These are phyloP conservation scores for Populus hybrid DNA, from an alignment of 441 rosid species.

Conservation along the genomic window DNA sequence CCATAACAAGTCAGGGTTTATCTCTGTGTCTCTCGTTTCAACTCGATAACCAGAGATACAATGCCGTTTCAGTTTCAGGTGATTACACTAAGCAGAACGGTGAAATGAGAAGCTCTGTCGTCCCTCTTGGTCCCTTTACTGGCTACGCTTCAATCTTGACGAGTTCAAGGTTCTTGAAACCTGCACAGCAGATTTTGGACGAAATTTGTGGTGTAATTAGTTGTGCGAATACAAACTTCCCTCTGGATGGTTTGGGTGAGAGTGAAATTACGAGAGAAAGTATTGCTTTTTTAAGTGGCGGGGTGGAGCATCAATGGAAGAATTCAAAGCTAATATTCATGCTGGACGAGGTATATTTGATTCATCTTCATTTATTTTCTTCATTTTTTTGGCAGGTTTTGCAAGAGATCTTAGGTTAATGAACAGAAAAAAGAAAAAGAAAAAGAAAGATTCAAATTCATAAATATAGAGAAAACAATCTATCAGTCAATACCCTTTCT, in stretches of 20 bases:
- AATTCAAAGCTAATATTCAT: constrained; percentile 34
- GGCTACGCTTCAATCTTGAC: constrained; percentile 43
- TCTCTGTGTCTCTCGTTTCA: constrained; percentile 25
- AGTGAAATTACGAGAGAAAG: constrained; percentile 17
- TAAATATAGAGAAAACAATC: neutral
- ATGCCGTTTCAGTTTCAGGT: constrained; percentile 16
- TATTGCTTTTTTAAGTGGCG: constrained; percentile 14
- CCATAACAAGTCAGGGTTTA: constrained; percentile 11
- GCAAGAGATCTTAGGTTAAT: neutral
- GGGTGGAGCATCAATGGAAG: constrained; percentile 29
- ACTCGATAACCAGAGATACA: constrained; percentile 2
- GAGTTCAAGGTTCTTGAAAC: constrained; percentile 46
- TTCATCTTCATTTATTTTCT: neutral
- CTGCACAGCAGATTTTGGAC: constrained; percentile 42
- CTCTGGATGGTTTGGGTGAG: constrained; percentile 12
- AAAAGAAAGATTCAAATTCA: neutral
- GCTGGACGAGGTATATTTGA: constrained; percentile 40
- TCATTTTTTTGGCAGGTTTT: neutral
- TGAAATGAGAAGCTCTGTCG: constrained; percentile 26
- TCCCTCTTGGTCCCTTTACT: constrained; percentile 46
- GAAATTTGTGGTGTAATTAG: constrained; percentile 23
- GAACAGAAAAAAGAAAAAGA: neutral
- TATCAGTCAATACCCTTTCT: neutral
- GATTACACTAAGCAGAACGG: constrained; percentile 19
- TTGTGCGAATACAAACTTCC: constrained; percentile 5